phyloP scores from a whole-genome alignment of 306 rosid species.

The Rubus parviflorus region DNA sequence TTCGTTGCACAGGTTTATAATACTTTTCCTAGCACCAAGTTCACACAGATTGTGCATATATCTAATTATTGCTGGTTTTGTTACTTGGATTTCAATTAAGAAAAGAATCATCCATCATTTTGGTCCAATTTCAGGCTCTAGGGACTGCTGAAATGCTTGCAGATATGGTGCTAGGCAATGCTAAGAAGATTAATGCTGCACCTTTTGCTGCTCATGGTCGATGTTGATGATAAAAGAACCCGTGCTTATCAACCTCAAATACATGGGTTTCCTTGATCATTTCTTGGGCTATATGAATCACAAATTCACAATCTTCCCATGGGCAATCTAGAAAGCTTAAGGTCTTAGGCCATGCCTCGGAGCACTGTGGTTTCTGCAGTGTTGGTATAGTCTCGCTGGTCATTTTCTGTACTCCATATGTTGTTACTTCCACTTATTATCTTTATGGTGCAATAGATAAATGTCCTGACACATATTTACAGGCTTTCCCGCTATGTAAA shows the following conservation, averaged over 20 bases:
- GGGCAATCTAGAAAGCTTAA: neutral
- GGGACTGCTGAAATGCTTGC: conserved; percentile 87
- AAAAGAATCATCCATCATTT: conserved; percentile 19
- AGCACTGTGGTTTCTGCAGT: conserved; percentile 10
- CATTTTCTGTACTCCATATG: neutral
- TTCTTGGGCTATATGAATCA: neutral
- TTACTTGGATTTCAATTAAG: neutral
- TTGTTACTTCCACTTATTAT: neutral
- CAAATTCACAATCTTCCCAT: neutral
- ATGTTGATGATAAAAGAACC: conserved; percentile 26
- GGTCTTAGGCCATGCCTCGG: conserved; percentile 1
- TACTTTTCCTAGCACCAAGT: neutral
- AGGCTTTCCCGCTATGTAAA: neutral
- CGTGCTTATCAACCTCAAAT: neutral
- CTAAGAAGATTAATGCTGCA: conserved; percentile 43
- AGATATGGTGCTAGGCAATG: conserved; percentile 63
- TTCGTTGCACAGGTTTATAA: neutral
- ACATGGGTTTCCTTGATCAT: conserved; percentile 4
- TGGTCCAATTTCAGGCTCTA: conserved; percentile 60
- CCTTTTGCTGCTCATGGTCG: conserved; percentile 58
- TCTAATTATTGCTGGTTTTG: neutral
- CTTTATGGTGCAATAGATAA: neutral
- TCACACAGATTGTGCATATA: conserved; percentile 15
- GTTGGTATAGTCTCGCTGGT: neutral
- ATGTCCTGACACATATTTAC: neutral